Evolutionary conservation across 164 flowering plant genomes (phyloP).

Genomic region (Aristolochia fimbriata): DNA sequence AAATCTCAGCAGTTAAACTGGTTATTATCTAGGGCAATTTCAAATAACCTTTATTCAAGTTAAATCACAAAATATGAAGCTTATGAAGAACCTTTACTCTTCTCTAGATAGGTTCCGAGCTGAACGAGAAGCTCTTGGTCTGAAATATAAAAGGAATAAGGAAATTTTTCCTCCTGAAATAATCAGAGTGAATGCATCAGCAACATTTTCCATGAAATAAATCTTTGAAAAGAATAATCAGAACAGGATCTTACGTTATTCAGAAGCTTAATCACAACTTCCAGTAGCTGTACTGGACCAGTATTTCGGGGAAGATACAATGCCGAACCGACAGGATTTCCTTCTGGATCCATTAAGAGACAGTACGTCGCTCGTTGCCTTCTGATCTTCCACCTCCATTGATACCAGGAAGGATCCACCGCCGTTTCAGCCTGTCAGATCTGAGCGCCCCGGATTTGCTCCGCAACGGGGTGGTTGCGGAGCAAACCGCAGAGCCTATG

Average conservation of each 20-base stretch:
- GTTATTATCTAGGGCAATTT: neutral
- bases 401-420: neutral
- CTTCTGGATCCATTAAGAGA: conserved; percentile 68
- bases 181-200: neutral
- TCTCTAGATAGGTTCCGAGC: conserved; percentile 69
- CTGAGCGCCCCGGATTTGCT: no score
- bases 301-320: conserved; percentile 77
- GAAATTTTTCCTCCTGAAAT: conserved; percentile 75
- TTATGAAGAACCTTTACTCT: conserved; percentile 51
- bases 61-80: neutral
- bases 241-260: conserved; percentile 39
- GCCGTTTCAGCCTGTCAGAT: no score
- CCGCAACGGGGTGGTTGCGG: no score
- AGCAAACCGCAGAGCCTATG: no score
- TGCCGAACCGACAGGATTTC: conserved; percentile 50
- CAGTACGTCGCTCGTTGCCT: conserved; percentile 43
- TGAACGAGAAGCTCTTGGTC: conserved; percentile 74
- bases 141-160: conserved; percentile 78
- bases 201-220: neutral
- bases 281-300: conserved; percentile 74
- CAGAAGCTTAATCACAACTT: conserved; percentile 72
- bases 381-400: conserved; percentile 34
- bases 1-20: no score
- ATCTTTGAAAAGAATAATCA: neutral
- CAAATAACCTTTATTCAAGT: neutral